Percentiles rank a stretch among this genome's conserved stretches.
Conservation (phyloP, 306 rosid species). For the Fragaria ananassa region DNA sequence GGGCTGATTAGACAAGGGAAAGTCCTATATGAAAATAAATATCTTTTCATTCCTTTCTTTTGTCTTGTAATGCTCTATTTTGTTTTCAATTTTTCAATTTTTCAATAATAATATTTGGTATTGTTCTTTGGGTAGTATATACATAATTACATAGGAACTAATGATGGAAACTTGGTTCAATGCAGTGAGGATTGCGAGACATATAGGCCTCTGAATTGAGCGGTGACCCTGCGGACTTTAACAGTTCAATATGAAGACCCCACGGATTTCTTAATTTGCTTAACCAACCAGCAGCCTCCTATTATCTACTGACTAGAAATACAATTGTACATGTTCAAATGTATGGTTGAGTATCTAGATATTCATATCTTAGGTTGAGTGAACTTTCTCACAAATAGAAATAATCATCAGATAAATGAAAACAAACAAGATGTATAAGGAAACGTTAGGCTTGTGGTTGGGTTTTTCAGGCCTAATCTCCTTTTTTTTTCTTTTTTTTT, state of each 20-base stretch:
- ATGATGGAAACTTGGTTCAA: not conserved
- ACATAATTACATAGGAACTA: not conserved
- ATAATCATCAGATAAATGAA: no score
- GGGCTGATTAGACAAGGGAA: slow-evolving; percentile 62
- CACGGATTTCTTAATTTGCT: not conserved
- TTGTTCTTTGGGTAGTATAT: not conserved
- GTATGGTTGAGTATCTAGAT: no score
- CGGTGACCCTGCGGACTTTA: not conserved
- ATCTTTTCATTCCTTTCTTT: slow-evolving; percentile 25
- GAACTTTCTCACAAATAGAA: no score
- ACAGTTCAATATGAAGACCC: not conserved
- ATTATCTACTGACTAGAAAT: not conserved
- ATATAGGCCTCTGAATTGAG: not conserved
- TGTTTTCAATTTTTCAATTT: not conserved
- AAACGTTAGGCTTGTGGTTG: no score
- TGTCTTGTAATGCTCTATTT: not conserved
- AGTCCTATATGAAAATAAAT: slow-evolving; percentile 45
- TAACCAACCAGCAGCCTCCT: not conserved
- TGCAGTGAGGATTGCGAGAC: not conserved
- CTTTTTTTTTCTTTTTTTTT: no score
- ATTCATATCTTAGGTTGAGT: no score
- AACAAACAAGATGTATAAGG: no score
- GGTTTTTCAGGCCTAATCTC: no score
- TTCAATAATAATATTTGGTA: not conserved
- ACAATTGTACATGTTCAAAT: not conserved